Conservation (phyloP, 805 yeast genomes). For the Wickerhamiella galacta region DNA sequence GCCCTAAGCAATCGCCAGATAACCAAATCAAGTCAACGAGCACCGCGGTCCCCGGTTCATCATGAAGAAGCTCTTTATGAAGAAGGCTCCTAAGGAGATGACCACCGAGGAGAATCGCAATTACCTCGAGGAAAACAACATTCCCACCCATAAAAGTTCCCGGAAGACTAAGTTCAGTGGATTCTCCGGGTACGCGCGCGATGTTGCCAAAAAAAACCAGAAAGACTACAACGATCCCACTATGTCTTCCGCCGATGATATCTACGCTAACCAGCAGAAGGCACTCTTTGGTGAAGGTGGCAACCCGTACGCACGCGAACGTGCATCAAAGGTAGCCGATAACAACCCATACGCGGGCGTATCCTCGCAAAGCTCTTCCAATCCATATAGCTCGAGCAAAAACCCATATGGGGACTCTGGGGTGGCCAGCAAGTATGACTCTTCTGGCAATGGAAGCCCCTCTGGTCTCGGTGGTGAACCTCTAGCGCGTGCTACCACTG, state of each 20-base stretch:
- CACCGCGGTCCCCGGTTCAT: background rate
- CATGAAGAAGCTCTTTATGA: constrained; percentile 7
- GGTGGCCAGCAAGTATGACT: constrained; percentile 1
- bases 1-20: too few relatives aligned
- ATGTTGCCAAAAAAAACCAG: constrained; percentile 18
- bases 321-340: background rate
- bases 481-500: constrained; percentile 3
- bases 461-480: background rate
- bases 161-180: constrained; percentile 36
- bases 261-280: constrained; percentile 13
- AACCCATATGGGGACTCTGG: constrained; percentile 4
- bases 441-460: constrained; percentile 1
- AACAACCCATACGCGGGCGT: background rate
- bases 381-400: constrained; percentile 3
- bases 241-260: constrained; percentile 10
- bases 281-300: constrained; percentile 13
- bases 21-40: too few relatives aligned
- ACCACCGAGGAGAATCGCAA: constrained; percentile 21
- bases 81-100: constrained; percentile 6
- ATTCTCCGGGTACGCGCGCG: constrained; percentile 33
- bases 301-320: constrained; percentile 16
- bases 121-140: constrained; percentile 27
- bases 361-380: constrained; percentile 3
- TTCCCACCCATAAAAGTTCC: constrained; percentile 25
- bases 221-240: constrained; percentile 10